Percentiles rank a stretch among this genome's conserved stretches.
Conservation (phyloP, 495 filamentous ascomycete genomes). For the Daldinia loculata region DNA sequence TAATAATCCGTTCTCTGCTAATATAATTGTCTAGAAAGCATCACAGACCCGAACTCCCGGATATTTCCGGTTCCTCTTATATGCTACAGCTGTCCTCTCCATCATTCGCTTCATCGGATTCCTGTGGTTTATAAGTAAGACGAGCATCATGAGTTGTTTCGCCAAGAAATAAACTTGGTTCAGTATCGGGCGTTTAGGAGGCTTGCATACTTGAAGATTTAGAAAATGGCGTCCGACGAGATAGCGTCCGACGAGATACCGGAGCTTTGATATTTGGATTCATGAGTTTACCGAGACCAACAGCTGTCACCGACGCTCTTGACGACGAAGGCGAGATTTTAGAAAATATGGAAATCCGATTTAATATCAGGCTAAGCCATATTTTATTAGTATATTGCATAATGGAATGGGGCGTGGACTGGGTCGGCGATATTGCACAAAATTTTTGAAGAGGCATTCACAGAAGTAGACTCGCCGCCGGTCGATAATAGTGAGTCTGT, state of each 20-base stretch:
- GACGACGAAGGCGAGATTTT: no score
- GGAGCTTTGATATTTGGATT: neutral
- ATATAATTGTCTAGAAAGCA: neutral
- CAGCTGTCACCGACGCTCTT: no score
- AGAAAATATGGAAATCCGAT: no score
- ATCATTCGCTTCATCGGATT: slow-evolving; percentile 89
- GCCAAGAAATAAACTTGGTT: neutral
- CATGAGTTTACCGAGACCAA: neutral
- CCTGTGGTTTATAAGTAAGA: slow-evolving; percentile 78
- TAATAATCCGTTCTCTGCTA: neutral
- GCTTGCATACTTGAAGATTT: neutral
- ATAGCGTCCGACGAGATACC: neutral
- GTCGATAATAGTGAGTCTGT: neutral
- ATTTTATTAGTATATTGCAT: neutral
- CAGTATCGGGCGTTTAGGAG: neutral
- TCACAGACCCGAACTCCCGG: slow-evolving; percentile 72
- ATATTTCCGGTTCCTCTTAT: slow-evolving; percentile 93
- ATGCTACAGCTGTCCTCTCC: slow-evolving; percentile 83
- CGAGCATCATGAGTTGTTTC: neutral
- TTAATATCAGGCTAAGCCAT: no score
- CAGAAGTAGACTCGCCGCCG: neutral
- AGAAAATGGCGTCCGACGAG: neutral
- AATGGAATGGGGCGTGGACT: neutral
- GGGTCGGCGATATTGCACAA: no score
- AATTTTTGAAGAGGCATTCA: neutral